These are phyloP conservation scores for Phytopythium delawarense DNA, from an alignment of 352 stramenopile species.

Conservation along the genomic window DNA sequence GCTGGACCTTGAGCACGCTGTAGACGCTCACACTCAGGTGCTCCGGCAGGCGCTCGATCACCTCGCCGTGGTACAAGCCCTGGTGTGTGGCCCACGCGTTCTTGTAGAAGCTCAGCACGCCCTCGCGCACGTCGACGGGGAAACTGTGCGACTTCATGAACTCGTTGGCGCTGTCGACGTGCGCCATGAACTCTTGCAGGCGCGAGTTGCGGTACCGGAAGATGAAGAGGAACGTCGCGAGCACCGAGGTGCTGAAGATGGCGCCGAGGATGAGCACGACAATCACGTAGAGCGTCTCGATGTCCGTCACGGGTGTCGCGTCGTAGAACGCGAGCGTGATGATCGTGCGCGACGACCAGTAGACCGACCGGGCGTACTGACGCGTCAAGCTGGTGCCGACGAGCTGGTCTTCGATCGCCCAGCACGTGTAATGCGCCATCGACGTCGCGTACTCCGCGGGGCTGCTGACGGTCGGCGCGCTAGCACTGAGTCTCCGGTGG, in stretches of 20 bases:
- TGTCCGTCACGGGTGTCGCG: slow-evolving; percentile 40
- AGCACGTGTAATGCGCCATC: slow-evolving; percentile 38
- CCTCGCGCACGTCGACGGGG: slow-evolving; percentile 49
- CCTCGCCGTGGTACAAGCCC: slow-evolving; percentile 40
- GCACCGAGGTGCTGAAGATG: slow-evolving; percentile 60
- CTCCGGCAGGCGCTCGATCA: slow-evolving; percentile 45
- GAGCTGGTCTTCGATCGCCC: slow-evolving; percentile 64
- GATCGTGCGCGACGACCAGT: slow-evolving; percentile 56
- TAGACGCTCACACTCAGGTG: slow-evolving; percentile 53
- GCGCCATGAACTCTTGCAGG: slow-evolving; percentile 61
- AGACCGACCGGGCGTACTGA: slow-evolving; percentile 53
- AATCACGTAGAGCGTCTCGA: slow-evolving; percentile 55
- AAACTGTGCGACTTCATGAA: slow-evolving; percentile 71
- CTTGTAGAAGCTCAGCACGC: slow-evolving; percentile 55
- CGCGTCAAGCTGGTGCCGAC: slow-evolving; percentile 33
- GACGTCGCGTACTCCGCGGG: background rate
- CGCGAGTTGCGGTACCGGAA: slow-evolving; percentile 53
- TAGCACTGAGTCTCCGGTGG: background rate
- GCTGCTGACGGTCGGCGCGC: background rate
- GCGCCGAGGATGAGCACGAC: slow-evolving; percentile 56
- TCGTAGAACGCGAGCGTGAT: slow-evolving; percentile 65
- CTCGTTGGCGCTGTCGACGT: slow-evolving; percentile 67
- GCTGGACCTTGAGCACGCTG: slow-evolving; percentile 51
- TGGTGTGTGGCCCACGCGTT: slow-evolving; percentile 51
- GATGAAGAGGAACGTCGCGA: slow-evolving; percentile 71